Evolutionary conservation across 75 land plant species (phyloP).

Genomic region (Sequoiadendron giganteum): DNA sequence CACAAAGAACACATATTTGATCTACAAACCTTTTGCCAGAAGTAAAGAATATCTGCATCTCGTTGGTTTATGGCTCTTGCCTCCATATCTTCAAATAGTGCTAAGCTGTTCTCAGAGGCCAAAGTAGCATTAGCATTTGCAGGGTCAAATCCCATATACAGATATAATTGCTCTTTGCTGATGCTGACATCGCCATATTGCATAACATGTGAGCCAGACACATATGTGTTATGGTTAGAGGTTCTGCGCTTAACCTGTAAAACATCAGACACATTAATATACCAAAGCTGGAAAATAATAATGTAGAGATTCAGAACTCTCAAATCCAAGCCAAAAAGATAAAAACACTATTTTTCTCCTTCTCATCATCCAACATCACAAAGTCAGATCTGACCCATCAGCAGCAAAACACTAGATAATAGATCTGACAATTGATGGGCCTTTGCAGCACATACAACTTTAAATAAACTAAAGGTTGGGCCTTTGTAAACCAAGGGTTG

Average conservation of each 20-base stretch:
- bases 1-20: background rate
- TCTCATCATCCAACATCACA: background rate
- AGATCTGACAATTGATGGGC: background rate
- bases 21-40: slow-evolving; percentile 71
- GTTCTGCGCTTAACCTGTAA: slow-evolving; percentile 86
- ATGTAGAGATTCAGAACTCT: background rate
- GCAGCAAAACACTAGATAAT: background rate
- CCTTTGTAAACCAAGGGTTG: too few species aligned
- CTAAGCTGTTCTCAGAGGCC: background rate
- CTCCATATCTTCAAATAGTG: background rate
- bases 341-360: background rate
- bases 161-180: slow-evolving; percentile 52
- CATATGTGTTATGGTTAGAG: slow-evolving; percentile 66
- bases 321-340: background rate
- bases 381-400: background rate
- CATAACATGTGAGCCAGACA: slow-evolving; percentile 94
- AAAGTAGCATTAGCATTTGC: slow-evolving; percentile 49
- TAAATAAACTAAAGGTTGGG: background rate
- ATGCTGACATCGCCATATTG: slow-evolving; percentile 71
- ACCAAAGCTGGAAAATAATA: background rate
- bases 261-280: background rate
- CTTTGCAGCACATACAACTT: background rate
- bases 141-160: slow-evolving; percentile 90
- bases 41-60: slow-evolving; percentile 83
- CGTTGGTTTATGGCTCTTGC: slow-evolving; percentile 65